Evolutionary conservation across 192 early-diverging fungal species (phyloP).

Genomic region (Entrophospora sp.): DNA sequence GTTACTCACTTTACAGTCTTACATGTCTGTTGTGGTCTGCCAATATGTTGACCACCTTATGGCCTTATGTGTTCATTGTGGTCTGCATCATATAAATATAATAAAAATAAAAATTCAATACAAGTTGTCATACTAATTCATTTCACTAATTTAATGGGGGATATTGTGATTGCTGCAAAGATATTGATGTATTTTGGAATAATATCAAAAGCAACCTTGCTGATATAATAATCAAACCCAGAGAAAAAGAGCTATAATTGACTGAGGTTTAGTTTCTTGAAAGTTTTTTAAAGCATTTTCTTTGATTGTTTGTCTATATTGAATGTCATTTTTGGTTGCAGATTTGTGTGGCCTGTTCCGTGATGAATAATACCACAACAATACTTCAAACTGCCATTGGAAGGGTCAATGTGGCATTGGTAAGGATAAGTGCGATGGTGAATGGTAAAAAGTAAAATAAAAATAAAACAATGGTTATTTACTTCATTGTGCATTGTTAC

Average conservation of each 20-base stretch:
- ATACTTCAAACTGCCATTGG: background rate
- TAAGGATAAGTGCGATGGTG: too few relatives aligned
- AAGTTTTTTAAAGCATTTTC: background rate
- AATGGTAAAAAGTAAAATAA: too few relatives aligned
- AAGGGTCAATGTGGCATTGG: too few relatives aligned
- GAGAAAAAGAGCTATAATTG: background rate
- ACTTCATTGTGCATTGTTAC: too few relatives aligned
- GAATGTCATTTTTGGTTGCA: background rate
- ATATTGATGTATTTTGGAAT: background rate
- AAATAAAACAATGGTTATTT: too few relatives aligned
- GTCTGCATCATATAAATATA: background rate
- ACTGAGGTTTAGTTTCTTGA: too few relatives aligned
- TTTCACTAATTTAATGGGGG: background rate
- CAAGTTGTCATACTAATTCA: background rate
- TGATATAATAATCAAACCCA: background rate
- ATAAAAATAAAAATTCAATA: background rate
- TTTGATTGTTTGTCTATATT: background rate
- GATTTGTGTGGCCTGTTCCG: background rate
- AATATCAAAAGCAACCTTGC: background rate
- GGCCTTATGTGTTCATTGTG: background rate
- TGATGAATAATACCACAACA: background rate
- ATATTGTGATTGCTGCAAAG: background rate
- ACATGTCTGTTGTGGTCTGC: constrained; percentile 14
- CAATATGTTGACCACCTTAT: background rate
- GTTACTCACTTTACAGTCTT: background rate